Evolutionary conservation across 805 yeast genomes (phyloP).

Genomic region (Lipomyces yamanashiensis): DNA sequence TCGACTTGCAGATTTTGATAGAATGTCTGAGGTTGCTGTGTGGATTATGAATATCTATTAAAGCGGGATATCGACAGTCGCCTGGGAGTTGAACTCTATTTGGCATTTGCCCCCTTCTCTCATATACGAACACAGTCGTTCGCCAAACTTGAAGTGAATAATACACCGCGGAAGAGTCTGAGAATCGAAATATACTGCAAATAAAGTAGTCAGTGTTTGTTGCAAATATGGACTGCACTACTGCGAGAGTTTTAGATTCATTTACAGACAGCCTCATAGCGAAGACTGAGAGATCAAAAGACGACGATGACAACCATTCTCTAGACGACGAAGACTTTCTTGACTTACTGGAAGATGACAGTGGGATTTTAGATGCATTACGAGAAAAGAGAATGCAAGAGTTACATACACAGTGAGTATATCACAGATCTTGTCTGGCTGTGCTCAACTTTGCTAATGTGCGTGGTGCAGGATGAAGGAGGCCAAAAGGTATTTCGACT

Average conservation of each 20-base stretch:
- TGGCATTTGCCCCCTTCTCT: too few relatives aligned
- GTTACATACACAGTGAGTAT: slow-evolving; percentile 49
- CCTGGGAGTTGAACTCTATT: too few relatives aligned
- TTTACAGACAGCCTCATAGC: slow-evolving; percentile 25
- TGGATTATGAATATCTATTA: too few relatives aligned
- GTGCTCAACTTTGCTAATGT: slow-evolving; percentile 39
- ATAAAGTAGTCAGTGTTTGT: not conserved
- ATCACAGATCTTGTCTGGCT: not conserved
- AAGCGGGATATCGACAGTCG: too few relatives aligned
- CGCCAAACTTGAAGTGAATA: too few relatives aligned
- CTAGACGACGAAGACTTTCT: slow-evolving; percentile 41
- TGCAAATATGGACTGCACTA: slow-evolving; percentile 20
- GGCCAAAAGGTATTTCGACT: slow-evolving; percentile 47
- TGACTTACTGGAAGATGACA: slow-evolving; percentile 52
- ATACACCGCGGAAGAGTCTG: too few relatives aligned
- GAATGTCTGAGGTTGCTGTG: too few relatives aligned
- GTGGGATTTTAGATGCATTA: slow-evolving; percentile 53
- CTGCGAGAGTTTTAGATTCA: slow-evolving; percentile 25
- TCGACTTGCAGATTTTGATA: too few relatives aligned
- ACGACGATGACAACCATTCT: slow-evolving; percentile 40
- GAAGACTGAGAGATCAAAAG: slow-evolving; percentile 41
- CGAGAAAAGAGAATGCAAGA: slow-evolving; percentile 69
- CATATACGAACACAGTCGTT: too few relatives aligned
- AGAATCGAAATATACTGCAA: not conserved
- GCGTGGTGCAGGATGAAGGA: slow-evolving; percentile 44